Percentiles rank a stretch among this genome's conserved stretches.
These are phyloP conservation scores for Colletotrichum camelliae DNA, from an alignment of 2,329 filamentous ascomycete species.

Conservation along the genomic window DNA sequence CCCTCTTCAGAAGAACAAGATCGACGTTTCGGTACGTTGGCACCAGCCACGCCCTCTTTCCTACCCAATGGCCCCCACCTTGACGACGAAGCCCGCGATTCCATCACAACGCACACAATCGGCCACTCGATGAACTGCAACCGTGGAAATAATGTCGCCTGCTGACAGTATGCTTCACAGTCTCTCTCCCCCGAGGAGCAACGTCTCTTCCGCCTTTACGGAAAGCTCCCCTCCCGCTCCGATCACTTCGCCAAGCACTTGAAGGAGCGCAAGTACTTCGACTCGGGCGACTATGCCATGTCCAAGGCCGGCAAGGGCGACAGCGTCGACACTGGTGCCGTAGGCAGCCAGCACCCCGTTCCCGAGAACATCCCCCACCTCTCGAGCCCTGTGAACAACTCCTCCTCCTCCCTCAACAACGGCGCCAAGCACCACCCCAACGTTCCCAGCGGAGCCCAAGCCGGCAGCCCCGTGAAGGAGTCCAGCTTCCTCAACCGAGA, in stretches of 20 bases:
- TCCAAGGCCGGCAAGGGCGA: slow-evolving; percentile 97
- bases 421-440: slow-evolving; percentile 20
- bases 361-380: slow-evolving; percentile 95
- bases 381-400: slow-evolving; percentile 64
- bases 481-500: slow-evolving; percentile 85
- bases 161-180: slow-evolving; percentile 51
- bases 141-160: neutral
- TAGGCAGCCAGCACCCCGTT: slow-evolving; percentile 93
- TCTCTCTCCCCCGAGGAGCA: slow-evolving; percentile 94
- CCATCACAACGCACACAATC: neutral
- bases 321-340: slow-evolving; percentile 89
- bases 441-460: slow-evolving; percentile 50
- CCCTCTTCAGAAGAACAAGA: slow-evolving; percentile 97
- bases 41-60: slow-evolving; percentile 19
- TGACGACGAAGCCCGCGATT: neutral
- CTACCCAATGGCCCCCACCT: slow-evolving; percentile 14
- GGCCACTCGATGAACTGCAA: neutral
- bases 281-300: slow-evolving; percentile 94
- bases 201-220: slow-evolving; percentile 94
- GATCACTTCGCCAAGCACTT: slow-evolving; percentile 98
- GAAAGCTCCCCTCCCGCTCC: slow-evolving; percentile 95
- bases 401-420: slow-evolving; percentile 22
- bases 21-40: slow-evolving; percentile 86
- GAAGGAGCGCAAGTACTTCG: slow-evolving; percentile 99
- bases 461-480: slow-evolving; percentile 88